Percentiles rank a stretch among this genome's conserved stretches.
Evolutionary conservation across 2,329 filamentous ascomycete species (phyloP).

Genomic region (Uncinocarpus reesii): DNA sequence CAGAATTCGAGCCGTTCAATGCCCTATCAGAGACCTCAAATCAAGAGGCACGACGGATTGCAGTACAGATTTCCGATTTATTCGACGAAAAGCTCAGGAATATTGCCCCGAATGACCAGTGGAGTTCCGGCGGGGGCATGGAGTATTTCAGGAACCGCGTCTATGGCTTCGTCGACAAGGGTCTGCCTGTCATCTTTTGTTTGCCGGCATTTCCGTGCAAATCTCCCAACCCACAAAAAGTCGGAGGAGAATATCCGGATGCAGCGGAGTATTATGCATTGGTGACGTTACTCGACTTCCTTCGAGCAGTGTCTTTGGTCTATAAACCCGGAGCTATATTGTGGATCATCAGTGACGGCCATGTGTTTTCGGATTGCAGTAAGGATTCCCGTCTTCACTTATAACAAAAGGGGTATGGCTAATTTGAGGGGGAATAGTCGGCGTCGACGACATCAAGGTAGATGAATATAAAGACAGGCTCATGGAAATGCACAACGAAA

Average conservation of each 20-base stretch:
- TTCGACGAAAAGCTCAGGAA: not conserved
- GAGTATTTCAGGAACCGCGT: constrained; percentile 6
- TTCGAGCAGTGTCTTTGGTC: not conserved
- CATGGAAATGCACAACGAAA: constrained; percentile 2
- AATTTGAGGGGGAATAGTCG: not conserved
- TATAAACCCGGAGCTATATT: constrained; percentile 4
- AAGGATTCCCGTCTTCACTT: not conserved
- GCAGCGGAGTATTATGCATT: constrained; percentile 3
- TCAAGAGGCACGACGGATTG: not conserved
- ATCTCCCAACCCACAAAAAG: constrained; percentile 2
- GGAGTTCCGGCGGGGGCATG: not conserved
- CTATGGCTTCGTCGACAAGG: not conserved
- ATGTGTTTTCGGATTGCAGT: constrained; percentile 8
- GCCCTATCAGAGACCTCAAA: not conserved
- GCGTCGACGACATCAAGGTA: constrained; percentile 4
- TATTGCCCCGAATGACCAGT: not conserved
- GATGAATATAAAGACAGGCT: constrained; percentile 5
- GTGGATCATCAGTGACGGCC: constrained; percentile 6
- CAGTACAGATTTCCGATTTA: constrained; percentile 1
- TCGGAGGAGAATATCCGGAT: constrained; percentile 1
- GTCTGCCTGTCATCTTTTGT: not conserved
- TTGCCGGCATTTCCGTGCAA: constrained; percentile 8
- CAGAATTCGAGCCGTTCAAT: not conserved
- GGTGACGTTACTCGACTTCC: not conserved
- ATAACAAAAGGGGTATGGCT: not conserved